Base-by-base conservation (phyloP, 768 basidiomycete genomes). In the Trametes villosa region DNA sequence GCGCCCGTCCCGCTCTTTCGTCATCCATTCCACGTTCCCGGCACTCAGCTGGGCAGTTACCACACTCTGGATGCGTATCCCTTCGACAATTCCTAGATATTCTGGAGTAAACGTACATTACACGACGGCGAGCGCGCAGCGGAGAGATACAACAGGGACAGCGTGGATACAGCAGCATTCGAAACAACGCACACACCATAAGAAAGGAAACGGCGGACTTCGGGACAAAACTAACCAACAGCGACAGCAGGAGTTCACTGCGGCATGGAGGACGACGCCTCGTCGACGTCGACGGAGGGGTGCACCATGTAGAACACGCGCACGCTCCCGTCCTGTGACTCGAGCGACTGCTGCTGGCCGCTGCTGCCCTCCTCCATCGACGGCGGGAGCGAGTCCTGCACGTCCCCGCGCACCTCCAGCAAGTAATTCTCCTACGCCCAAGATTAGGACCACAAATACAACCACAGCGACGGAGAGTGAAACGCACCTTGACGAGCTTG, bases 221-320 rank as follows among this genome's bases (percentile, higher is more conserved):
- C 18, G 8, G 3, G 24, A 22, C 11, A 36, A 31, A 45, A 59
- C 20, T 40, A 34, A 40, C 2, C 17, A 31, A 22, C 29, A 31
- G 29, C 47, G 18, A 2, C 13, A 31, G 18, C 5, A 5, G 2
- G 30, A 48, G 30, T 5, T 60, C 33, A 64, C 59, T 31, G 62
- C 41, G 60, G 60, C n/a, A 69, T 64, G 24, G 78, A 79, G 9
- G 78, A 78, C 20, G 76, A 75, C 6, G 66, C 46, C 27, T 57
- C 47, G 59, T 94, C 91, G 9, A 85, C 83, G 68, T 94, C 92
- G 34, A 94, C 92, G 2, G 87, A 84, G 1, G 92, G 92, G 77
- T 95, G 94, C 3, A 96, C 92, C 86, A 96, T 87, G 70, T 95
- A 96, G 72, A 86, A 89, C 48, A 94, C 82, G 20, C 89, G 87